phyloP scores from a whole-genome alignment of 2,329 filamentous ascomycete species.

The Stromatinia cepivora region DNA sequence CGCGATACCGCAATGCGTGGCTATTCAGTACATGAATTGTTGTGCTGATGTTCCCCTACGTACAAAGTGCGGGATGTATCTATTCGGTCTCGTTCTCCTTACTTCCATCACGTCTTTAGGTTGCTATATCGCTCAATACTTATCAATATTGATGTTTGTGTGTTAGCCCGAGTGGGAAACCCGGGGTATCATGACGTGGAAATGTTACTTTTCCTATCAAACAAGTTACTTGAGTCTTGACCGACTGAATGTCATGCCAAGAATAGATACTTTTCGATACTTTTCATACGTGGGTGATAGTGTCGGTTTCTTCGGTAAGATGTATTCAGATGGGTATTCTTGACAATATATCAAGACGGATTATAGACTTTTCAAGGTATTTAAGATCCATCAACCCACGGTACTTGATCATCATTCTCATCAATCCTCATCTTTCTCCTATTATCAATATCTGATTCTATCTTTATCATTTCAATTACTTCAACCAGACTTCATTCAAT shows the following conservation, averaged over 20 bases:
- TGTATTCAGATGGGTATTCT: neutral
- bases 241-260: neutral
- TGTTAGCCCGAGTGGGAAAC: constrained; percentile 6
- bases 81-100: constrained; percentile 16
- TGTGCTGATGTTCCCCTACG: constrained; percentile 9
- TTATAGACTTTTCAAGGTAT: neutral
- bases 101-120: constrained; percentile 19
- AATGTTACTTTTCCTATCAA: neutral
- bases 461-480: neutral
- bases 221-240: neutral
- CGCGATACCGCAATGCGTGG: constrained; percentile 9
- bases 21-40: constrained; percentile 5
- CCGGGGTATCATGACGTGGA: constrained; percentile 12
- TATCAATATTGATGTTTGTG: neutral
- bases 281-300: constrained; percentile 1
- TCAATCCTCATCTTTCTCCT: neutral
- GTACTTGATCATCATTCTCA: constrained; percentile 5
- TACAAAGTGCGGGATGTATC: neutral
- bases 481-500: constrained; percentile 11
- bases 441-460: neutral
- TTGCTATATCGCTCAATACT: constrained; percentile 5
- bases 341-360: neutral
- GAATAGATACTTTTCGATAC: neutral
- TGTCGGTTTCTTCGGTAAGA: neutral
- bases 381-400: constrained; percentile 14